phyloP scores from a whole-genome alignment of 2,329 filamentous ascomycete genomes.

The Fusarium sarcochroum region DNA sequence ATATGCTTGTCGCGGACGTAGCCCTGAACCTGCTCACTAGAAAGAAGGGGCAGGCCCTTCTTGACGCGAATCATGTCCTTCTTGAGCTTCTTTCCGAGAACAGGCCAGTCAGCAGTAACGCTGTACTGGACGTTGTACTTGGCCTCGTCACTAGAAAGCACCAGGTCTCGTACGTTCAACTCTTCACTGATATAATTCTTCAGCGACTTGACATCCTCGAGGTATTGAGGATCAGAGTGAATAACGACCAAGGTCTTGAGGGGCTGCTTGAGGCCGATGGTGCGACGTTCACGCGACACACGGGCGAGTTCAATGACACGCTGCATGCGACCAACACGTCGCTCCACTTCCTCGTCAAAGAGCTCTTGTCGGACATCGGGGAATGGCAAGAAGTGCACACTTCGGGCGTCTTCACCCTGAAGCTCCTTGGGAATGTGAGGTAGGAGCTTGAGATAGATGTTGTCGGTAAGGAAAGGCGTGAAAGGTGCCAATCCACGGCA shows the following conservation, averaged over 20 bases:
- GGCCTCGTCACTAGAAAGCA: conserved; percentile 87
- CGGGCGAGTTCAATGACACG: conserved; percentile 93
- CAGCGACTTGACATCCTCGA: conserved; percentile 88
- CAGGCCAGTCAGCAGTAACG: conserved; percentile 91
- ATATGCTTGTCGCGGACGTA: conserved; percentile 83
- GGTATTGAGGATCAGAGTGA: conserved; percentile 84
- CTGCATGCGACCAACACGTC: conserved; percentile 92
- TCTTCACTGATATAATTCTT: conserved; percentile 93
- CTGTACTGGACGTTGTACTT: conserved; percentile 95
- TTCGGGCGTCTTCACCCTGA: conserved; percentile 79
- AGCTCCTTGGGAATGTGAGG: conserved; percentile 83
- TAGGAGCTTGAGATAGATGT: conserved; percentile 88
- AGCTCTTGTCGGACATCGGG: conserved; percentile 90
- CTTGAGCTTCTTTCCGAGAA: conserved; percentile 96
- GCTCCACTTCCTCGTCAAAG: conserved; percentile 88
- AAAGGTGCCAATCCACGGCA: conserved; percentile 92
- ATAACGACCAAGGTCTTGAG: conserved; percentile 92
- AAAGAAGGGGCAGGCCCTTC: conserved; percentile 85
- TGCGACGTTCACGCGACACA: conserved; percentile 86
- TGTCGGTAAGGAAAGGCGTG: conserved; percentile 95
- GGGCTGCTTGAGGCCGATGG: conserved; percentile 90
- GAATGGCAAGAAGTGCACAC: conserved; percentile 93
- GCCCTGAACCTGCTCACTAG: conserved; percentile 82
- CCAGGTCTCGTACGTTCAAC: conserved; percentile 87
- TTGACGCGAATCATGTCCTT: conserved; percentile 94